A percentile compares a stretch with the other conserved stretches of the same genome.
Evolutionary conservation across 2,329 filamentous ascomycete genomes (phyloP).

Genomic region (Ophiocordyceps unilateralis): DNA sequence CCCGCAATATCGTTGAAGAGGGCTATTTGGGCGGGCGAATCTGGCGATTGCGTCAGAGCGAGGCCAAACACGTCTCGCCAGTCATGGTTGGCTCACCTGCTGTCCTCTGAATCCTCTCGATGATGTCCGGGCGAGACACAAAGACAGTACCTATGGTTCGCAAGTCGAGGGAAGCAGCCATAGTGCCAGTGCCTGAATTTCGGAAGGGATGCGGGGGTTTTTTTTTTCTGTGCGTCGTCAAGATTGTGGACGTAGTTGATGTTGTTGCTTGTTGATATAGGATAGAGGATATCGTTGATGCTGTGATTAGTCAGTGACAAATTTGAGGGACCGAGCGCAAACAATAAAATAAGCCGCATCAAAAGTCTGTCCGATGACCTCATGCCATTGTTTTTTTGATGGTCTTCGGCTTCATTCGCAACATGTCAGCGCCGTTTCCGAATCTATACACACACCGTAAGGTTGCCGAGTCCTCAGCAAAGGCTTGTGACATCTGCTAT

Average conservation of each 20-base stretch:
- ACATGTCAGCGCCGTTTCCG: constrained; percentile 27
- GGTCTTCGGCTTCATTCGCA: neutral
- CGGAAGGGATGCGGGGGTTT: neutral
- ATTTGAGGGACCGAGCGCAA: too few species aligned
- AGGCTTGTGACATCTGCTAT: constrained; percentile 81
- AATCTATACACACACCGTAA: constrained; percentile 77
- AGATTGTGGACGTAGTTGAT: neutral
- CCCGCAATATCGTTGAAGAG: constrained; percentile 40
- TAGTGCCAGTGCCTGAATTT: constrained; percentile 6
- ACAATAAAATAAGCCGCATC: too few species aligned
- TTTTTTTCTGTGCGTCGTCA: too few species aligned
- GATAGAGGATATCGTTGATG: too few species aligned
- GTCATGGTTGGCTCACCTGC: constrained; percentile 24
- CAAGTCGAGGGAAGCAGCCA: constrained; percentile 28
- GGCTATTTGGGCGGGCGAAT: constrained; percentile 28
- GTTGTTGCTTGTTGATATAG: neutral
- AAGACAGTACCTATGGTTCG: constrained; percentile 35
- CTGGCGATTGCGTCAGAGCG: constrained; percentile 13
- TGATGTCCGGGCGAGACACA: constrained; percentile 36
- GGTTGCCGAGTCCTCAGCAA: constrained; percentile 70
- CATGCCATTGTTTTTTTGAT: neutral
- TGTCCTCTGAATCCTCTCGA: constrained; percentile 32
- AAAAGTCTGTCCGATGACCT: neutral
- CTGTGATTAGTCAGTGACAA: too few species aligned
- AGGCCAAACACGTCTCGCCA: neutral